phyloP scores from a whole-genome alignment of 371 early-diverging fungal species.

The Mucor lusitanicus region DNA sequence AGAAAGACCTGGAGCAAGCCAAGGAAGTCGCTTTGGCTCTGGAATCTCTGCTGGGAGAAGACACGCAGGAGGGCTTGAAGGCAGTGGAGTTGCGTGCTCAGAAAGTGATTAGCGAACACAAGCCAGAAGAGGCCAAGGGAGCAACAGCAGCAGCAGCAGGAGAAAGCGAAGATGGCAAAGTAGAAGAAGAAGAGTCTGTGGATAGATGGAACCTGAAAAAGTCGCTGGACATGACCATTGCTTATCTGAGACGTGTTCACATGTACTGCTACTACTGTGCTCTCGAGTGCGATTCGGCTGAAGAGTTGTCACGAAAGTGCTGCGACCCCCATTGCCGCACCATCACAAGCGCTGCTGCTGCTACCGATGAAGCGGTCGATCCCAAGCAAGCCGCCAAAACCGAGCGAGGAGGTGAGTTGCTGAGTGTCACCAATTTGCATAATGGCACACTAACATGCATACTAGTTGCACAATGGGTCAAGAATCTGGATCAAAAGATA shows the following conservation, averaged over 20 bases:
- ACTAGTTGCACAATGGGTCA: conserved; percentile 56
- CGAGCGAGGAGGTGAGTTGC: conserved; percentile 26
- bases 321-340: conserved; percentile 70
- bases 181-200: conserved; percentile 20
- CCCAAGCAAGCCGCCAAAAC: conserved; percentile 23
- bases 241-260: conserved; percentile 89
- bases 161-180: conserved; percentile 17
- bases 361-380: conserved; percentile 17
- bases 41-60: conserved; percentile 37
- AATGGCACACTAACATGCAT: neutral
- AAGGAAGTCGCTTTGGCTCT: conserved; percentile 65
- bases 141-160: too few relatives aligned
- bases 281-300: conserved; percentile 75
- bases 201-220: conserved; percentile 51
- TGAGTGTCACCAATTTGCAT: neutral
- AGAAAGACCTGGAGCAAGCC: conserved; percentile 69
- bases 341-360: conserved; percentile 17
- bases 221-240: conserved; percentile 79
- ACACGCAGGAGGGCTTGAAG: conserved; percentile 29
- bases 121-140: neutral
- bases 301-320: conserved; percentile 84
- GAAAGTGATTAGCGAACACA: conserved; percentile 25
- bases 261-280: conserved; percentile 94
- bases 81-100: conserved; percentile 38
- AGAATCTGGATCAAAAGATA: conserved; percentile 68